Base-by-base conservation (phyloP, 768 basidiomycete genomes). In the Pisolithus albus region DNA sequence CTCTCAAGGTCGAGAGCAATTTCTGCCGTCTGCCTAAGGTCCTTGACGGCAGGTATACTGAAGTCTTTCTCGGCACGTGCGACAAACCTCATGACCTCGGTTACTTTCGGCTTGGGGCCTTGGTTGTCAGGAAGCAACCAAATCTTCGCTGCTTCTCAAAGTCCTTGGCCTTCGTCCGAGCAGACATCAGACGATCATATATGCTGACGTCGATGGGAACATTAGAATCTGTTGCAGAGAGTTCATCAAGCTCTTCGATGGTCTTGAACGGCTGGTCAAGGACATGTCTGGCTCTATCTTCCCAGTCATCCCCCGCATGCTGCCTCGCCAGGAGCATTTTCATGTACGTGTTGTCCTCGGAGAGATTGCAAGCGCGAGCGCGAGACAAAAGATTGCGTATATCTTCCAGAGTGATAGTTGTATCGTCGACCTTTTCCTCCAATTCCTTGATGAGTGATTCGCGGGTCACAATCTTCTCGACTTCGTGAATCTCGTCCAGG, bases 391-490 rank as follows among this genome's bases (percentile, higher is more conserved):
- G 77, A 48, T 81, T 73, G 18, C 86, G 81, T 43, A 95, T 82
- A 58, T 94, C 90, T 26, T 86, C 83, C 47, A 92, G 72, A 21
- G 85, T 83, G 49, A 88, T 66, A 21, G 73, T 66, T 4, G 66
- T 68, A 43, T 92, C 88, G 45, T 89, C 84, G 21, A 86, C 69
- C 55, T 80, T 84, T 47, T 82, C 82, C 56, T 86, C 81, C 36
- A 95, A 71, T 59, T 93, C 91, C 53, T 71, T 76, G 55, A 88
- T 69, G 54, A 95, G 79, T 59, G 85, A 81, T 61, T 88, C 83
- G 10, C 90, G 81, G 51, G 86, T 80, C 21, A 91, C 85, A 51
- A 93, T 83, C 67, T 81, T 85, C 71, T 88, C 84, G 18, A 96
- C 76, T 55, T 86, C 81, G 16, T 74, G 64, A 13, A 94, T 72